phyloP scores from a whole-genome alignment of 768 basidiomycete species.

The Phlebiopsis flavidoalba region DNA sequence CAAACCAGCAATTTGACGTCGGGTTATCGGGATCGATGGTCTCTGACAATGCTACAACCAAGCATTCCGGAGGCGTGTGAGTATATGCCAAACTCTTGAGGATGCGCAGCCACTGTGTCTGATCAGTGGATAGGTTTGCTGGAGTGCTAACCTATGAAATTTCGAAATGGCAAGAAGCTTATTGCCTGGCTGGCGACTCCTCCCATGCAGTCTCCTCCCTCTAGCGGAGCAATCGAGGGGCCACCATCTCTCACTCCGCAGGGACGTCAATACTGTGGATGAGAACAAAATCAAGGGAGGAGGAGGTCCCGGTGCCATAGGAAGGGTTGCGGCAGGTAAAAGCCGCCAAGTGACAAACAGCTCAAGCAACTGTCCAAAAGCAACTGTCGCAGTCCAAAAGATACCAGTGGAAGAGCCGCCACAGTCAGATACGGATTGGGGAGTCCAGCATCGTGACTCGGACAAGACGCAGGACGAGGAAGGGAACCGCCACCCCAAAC shows the following conservation, averaged over 20 bases:
- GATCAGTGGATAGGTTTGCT: slow-evolving; percentile 58
- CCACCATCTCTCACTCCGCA: too few species aligned
- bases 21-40: slow-evolving; percentile 96
- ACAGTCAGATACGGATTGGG: not conserved
- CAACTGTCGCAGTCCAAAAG: not conserved
- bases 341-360: not conserved
- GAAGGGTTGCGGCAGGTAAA: slow-evolving; percentile 5
- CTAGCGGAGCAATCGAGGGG: too few species aligned
- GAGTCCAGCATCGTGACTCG: too few species aligned
- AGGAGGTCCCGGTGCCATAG: too few species aligned
- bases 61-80: slow-evolving; percentile 87
- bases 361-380: not conserved
- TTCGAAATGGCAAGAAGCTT: slow-evolving; percentile 86
- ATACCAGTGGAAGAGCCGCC: not conserved
- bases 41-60: slow-evolving; percentile 99
- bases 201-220: slow-evolving; percentile 92
- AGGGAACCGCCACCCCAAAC: too few species aligned
- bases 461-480: slow-evolving; percentile 4
- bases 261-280: too few species aligned
- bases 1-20: slow-evolving; percentile 82
- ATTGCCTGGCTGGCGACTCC: slow-evolving; percentile 94
- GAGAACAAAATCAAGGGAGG: slow-evolving; percentile 26
- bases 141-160: slow-evolving; percentile 95
- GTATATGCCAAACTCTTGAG: slow-evolving; percentile 17
- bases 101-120: not conserved